Evolutionary conservation across 495 filamentous ascomycete genomes (phyloP).

Genomic region (Penicillium simplicissimum): DNA sequence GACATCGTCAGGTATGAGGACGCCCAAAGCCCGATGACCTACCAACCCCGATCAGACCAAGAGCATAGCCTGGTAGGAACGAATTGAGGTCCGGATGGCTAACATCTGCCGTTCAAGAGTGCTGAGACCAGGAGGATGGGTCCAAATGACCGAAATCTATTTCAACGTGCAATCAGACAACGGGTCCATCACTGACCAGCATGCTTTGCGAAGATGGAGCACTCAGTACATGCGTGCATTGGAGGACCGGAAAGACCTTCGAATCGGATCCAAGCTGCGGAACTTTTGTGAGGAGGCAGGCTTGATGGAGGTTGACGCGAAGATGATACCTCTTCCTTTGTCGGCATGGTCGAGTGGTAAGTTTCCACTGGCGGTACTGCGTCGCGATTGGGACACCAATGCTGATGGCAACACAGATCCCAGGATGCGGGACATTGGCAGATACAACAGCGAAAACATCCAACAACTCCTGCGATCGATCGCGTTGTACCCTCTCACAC

Average conservation of each 20-base stretch:
- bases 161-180: slow-evolving; percentile 89
- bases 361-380: slow-evolving; percentile 14
- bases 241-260: slow-evolving; percentile 68
- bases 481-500: slow-evolving; percentile 63
- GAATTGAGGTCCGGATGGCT: slow-evolving; percentile 20
- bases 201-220: slow-evolving; percentile 76
- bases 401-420: slow-evolving; percentile 45
- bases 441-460: slow-evolving; percentile 60
- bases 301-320: slow-evolving; percentile 68
- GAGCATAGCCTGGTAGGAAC: background rate
- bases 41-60: background rate
- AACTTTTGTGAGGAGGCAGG: slow-evolving; percentile 66
- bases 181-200: slow-evolving; percentile 69
- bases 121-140: slow-evolving; percentile 74
- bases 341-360: slow-evolving; percentile 74
- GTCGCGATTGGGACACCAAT: background rate
- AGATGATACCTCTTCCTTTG: slow-evolving; percentile 71
- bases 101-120: slow-evolving; percentile 39
- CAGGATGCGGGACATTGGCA: slow-evolving; percentile 62
- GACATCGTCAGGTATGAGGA: slow-evolving; percentile 66
- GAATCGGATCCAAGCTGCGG: slow-evolving; percentile 64
- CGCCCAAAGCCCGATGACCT: background rate
- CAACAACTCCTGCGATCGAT: slow-evolving; percentile 60
- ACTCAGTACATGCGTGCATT: slow-evolving; percentile 64
- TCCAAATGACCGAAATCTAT: slow-evolving; percentile 89